Base-by-base conservation (phyloP, 306 rosid species). In the Pueraria montana region DNA sequence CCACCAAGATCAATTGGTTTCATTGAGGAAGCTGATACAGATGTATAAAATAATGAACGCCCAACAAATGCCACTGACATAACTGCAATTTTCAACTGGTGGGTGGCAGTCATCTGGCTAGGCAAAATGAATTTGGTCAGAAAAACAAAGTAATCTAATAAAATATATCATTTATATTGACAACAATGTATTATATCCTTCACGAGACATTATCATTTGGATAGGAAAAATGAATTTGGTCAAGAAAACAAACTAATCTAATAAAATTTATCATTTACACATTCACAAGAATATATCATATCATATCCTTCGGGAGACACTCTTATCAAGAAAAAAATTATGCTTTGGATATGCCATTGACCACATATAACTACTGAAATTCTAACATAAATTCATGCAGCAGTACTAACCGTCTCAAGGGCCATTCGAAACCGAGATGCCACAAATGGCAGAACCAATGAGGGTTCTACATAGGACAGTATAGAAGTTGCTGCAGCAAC, bases 361-460 rank as follows among this genome's bases (percentile, higher is more conserved):
- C 75, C 56, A 71, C 46, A 78, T 53, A 13, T 70, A 76, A 42
- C 66, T 59, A 66, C 26, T n/a, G 73, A 55, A 87, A 45, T 59
- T 87, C 49, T 67, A 78, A 72, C 62, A 64, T 27, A 24, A 86
- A 83, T 34, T 59, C 72, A 87, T 52, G 79, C 52, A 84, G 75
- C 42, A 58, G 56, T 65, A 90, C 98, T 87, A 83, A 96, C 99
- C 97, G 99, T 96, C 90, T 96, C 99, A 87, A 96, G 89, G 85
- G 99, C 99, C 99, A 96, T 96, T 18, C n/a, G 97, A 80, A 96
- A 96, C 86, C 99, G 95, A 82, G 97, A 94, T 63, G 94, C 97
- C 86, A 96, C 99, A 89, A 96, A 92, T 82, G 98, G 98, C 65
- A 96, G 92, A 86, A 96, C 98, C 84, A 92, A 81, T 71, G 92